Evolutionary conservation across 257 asterid genomes (phyloP).

Genomic region (Solanum stenotomum): DNA sequence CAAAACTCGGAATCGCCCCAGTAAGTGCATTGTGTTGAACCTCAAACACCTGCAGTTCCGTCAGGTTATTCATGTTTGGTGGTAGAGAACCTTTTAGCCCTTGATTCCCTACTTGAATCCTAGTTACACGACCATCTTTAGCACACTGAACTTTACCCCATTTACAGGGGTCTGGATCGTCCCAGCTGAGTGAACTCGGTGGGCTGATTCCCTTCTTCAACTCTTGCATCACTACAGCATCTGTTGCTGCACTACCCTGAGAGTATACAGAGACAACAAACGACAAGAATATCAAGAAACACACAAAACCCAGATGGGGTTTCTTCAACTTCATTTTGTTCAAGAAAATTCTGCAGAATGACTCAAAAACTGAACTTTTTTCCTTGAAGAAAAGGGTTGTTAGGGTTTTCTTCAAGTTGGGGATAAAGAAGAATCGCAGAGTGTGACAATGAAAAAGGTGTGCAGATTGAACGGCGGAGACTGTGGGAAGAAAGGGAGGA

Average conservation of each 20-base stretch:
- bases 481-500: not conserved
- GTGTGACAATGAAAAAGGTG: not conserved
- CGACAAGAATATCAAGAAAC: not conserved
- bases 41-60: slow-evolving; percentile 40
- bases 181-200: slow-evolving; percentile 25
- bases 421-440: not conserved
- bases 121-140: slow-evolving; percentile 9
- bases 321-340: slow-evolving; percentile 5
- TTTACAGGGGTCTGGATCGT: slow-evolving; percentile 8
- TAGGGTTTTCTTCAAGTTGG: not conserved
- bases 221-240: slow-evolving; percentile 24
- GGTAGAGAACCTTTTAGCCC: slow-evolving; percentile 60
- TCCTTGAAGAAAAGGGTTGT: not conserved
- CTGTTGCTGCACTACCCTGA: slow-evolving; percentile 10
- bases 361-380: not conserved
- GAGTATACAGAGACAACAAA: not conserved
- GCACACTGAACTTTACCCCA: slow-evolving; percentile 15
- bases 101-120: slow-evolving; percentile 60
- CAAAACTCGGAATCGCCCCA: slow-evolving; percentile 61
- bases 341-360: not conserved
- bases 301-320: slow-evolving; percentile 1
- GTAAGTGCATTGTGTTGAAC: slow-evolving; percentile 38
- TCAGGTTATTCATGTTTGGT: slow-evolving; percentile 29
- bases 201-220: slow-evolving; percentile 16
- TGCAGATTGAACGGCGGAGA: slow-evolving; percentile 28